Percentiles rank a stretch among this genome's conserved stretches.
Evolutionary conservation across 306 rosid species (phyloP).

Genomic region (Inga leiocalycina): DNA sequence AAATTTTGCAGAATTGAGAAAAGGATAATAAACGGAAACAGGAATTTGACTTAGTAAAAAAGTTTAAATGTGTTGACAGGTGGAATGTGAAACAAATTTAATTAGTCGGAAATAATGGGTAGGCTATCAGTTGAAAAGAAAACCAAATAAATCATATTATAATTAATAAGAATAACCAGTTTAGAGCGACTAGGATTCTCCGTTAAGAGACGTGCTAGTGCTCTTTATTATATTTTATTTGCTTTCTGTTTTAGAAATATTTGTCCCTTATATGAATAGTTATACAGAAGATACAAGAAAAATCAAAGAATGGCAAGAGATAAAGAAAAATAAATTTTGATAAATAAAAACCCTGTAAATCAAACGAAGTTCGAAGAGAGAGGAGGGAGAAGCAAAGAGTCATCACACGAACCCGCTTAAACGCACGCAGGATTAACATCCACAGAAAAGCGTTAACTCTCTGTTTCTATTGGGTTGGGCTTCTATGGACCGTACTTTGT

Average conservation of each 20-base stretch:
- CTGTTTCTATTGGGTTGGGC: not conserved
- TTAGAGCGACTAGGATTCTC: conserved; percentile 33
- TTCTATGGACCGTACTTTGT: not conserved
- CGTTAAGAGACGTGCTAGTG: conserved; percentile 9
- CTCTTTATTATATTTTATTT: conserved; percentile 8
- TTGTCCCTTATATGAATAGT: not conserved
- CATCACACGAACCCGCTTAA: conserved; percentile 34
- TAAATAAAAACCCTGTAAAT: not conserved
- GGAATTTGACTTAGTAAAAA: conserved; percentile 57
- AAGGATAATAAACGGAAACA: conserved; percentile 27
- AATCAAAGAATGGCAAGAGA: not conserved
- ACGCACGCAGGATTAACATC: conserved; percentile 54
- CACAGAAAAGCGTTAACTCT: not conserved
- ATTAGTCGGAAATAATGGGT: conserved; percentile 37
- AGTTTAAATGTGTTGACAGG: conserved; percentile 31
- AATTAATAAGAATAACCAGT: conserved; percentile 23
- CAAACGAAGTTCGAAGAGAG: not conserved
- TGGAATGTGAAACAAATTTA: conserved; percentile 27
- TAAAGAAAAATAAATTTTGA: not conserved
- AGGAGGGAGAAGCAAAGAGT: not conserved
- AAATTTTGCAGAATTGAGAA: not conserved
- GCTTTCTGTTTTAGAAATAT: not conserved
- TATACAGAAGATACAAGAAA: too few species aligned
- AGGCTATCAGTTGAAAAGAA: conserved; percentile 21
- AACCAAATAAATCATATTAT: not conserved